A percentile compares a stretch with the other conserved stretches of the same genome.
Conservation (phyloP, 2,329 filamentous ascomycete species). For the Colletotrichum aenigma region DNA sequence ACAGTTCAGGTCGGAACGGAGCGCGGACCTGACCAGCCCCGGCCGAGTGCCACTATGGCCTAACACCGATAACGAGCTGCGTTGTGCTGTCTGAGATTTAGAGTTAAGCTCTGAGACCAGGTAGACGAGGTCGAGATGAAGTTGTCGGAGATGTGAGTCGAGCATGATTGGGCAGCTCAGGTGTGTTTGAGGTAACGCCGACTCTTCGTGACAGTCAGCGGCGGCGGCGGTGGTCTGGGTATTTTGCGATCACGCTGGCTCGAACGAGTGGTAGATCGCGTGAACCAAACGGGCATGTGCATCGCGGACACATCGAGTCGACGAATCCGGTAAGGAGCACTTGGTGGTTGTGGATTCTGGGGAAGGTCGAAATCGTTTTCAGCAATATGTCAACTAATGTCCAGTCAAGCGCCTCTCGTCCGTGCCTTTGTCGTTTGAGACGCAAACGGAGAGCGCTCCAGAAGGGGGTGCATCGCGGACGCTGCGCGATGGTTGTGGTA, state of each 20-base stretch:
- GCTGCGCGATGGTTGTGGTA: not conserved
- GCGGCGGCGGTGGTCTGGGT: not conserved
- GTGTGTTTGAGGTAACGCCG: not conserved
- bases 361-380: not conserved
- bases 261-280: not conserved
- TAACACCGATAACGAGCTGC: not conserved
- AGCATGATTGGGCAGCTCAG: not conserved
- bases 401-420: not conserved
- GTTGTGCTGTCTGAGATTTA: not conserved
- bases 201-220: not conserved
- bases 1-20: not conserved
- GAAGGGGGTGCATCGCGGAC: not conserved
- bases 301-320: not conserved
- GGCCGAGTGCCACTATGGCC: slow-evolving; percentile 3
- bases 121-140: not conserved
- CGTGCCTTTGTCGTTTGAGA: not conserved
- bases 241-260: not conserved
- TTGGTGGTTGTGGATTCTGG: not conserved
- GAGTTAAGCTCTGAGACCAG: slow-evolving; percentile 10
- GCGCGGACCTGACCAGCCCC: not conserved
- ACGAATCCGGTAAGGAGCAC: not conserved
- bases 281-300: not conserved
- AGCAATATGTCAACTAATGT: not conserved
- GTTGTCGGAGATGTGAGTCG: not conserved
- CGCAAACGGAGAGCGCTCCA: not conserved